Percentiles rank a stretch among this genome's conserved stretches.
These are phyloP conservation scores for Neoarthrinium moseri DNA, from an alignment of 2,329 filamentous ascomycete genomes.

Conservation along the genomic window DNA sequence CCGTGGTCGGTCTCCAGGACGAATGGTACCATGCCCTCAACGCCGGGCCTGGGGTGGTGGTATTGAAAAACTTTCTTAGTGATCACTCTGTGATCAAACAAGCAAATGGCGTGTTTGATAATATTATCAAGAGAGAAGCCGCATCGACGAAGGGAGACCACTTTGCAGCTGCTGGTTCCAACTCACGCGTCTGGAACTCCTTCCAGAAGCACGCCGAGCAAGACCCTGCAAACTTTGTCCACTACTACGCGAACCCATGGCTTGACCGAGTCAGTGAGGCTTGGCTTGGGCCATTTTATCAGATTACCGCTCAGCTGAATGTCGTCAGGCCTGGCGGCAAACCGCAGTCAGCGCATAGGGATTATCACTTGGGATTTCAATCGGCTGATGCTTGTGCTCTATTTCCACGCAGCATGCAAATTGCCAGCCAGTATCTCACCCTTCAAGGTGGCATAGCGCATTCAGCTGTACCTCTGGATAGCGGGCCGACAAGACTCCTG, in stretches of 20 bases:
- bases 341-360: constrained; percentile 57
- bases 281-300: constrained; percentile 61
- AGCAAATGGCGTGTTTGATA: constrained; percentile 45
- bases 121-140: constrained; percentile 42
- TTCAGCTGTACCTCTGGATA: constrained; percentile 55
- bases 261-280: constrained; percentile 49
- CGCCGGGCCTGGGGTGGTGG: constrained; percentile 57
- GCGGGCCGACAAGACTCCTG: constrained; percentile 59
- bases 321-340: constrained; percentile 58
- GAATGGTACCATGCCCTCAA: constrained; percentile 60
- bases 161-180: constrained; percentile 54
- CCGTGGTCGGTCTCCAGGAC: constrained; percentile 45
- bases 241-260: constrained; percentile 62
- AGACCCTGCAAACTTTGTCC: constrained; percentile 50
- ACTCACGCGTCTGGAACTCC: constrained; percentile 65
- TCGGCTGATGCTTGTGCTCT: constrained; percentile 40
- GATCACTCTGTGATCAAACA: constrained; percentile 37
- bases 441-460: constrained; percentile 65
- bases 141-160: constrained; percentile 52
- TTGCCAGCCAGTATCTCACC: constrained; percentile 56
- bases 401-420: constrained; percentile 52
- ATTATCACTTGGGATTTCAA: constrained; percentile 66
- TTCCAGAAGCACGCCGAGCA: constrained; percentile 58
- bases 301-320: constrained; percentile 62
- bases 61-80: constrained; percentile 53